These are phyloP conservation scores for Holtermannia corniformis DNA, from an alignment of 768 basidiomycete species.

Conservation along the genomic window DNA sequence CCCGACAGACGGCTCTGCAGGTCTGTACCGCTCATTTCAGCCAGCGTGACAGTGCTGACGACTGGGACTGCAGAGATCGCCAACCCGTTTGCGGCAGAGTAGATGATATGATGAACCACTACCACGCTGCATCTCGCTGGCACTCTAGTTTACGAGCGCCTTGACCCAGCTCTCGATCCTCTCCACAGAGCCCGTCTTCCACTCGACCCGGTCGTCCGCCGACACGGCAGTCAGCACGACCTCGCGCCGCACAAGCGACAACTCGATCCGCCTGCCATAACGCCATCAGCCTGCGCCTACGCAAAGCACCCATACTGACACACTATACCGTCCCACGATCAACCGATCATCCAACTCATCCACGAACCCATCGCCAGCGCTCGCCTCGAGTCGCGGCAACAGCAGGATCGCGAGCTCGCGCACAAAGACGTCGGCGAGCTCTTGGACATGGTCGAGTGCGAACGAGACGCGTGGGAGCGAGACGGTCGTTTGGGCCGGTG, in stretches of 20 bases:
- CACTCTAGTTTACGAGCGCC: too few species aligned
- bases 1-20: conserved; percentile 86
- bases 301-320: too few species aligned
- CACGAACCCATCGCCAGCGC: conserved; percentile 1
- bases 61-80: conserved; percentile 61
- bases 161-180: too few species aligned
- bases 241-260: too few species aligned
- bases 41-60: background rate
- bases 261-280: too few species aligned
- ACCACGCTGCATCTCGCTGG: too few species aligned
- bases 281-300: too few species aligned
- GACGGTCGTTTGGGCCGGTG: conserved; percentile 6
- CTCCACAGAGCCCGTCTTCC: too few species aligned
- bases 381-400: background rate
- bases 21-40: conserved; percentile 12
- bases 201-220: too few species aligned
- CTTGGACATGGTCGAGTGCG: conserved; percentile 13
- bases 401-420: conserved; percentile 20
- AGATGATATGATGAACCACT: conserved; percentile 1
- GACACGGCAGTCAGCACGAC: too few species aligned
- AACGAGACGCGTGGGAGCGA: conserved; percentile 19
- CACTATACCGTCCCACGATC: background rate
- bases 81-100: conserved; percentile 58
- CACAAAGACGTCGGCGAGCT: conserved; percentile 15
- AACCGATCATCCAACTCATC: conserved; percentile 13